Base-by-base conservation (phyloP, 345 rosid genomes). In the Brassica juncea region DNA sequence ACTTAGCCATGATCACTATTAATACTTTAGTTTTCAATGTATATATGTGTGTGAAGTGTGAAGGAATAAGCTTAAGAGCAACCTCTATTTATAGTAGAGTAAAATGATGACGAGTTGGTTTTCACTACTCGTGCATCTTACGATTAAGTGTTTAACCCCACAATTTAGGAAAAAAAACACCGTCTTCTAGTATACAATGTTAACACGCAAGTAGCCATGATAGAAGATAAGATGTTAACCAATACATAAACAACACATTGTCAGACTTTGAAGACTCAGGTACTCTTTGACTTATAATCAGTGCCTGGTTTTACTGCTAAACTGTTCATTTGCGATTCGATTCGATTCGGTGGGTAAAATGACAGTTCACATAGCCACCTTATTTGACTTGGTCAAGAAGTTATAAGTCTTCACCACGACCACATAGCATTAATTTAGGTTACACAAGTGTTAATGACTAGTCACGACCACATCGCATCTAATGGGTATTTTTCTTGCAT, bases 1-100 rank as follows among this genome's bases (percentile, higher is more conserved):
- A 77, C 57, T 62, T 77, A 34, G 75, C 75, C 80, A 77, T 77
- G 75, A 68, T 16, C 8, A 57, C 25, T 47, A 7, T 14, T 58
- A 12, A 8, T 19, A 14, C 19, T 61, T 21, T 19, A 19, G 21
- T 39, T 69, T 8, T 12, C 16, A 52, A 35, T 68, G 52, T 59
- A 4, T 73, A 3, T 60, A 14, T 58, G 8, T 67, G 32, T 67
- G 55, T 49, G 55, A 49, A 49, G 61, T 49, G 74, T 71, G 66
- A 57, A 8, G 66, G 23, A 10, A 71, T 57, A 55, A 71, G 32
- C 66, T 35, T 57, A 21, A 71, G 52, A 59, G 8, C 23, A 59
- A 37, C 75, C 37, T 71, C 66, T 71, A 58, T 54, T 55, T 71
- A 57, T 71, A 71, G 31, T 70, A 70, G 30, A 15, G 16, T 8